Base-by-base conservation (phyloP, 176 grass and related monocot species). In the Aechmea fasciata region DNA sequence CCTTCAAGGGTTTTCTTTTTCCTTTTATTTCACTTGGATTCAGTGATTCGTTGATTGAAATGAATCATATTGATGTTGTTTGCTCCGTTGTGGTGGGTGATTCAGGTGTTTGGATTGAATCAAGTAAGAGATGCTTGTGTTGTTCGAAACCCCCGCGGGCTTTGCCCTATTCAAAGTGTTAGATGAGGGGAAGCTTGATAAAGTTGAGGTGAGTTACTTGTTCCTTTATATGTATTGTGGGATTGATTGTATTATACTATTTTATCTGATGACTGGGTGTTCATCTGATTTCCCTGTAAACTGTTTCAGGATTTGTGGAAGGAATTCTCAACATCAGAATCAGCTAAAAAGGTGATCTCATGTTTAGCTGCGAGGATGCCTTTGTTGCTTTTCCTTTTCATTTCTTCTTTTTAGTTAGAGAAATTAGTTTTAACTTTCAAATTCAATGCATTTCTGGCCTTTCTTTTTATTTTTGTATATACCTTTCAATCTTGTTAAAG, bases 121-220 rank as follows among this genome's bases (percentile, higher is more conserved):
- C 33, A 41, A 65, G 41, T 64, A 12, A 28, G 66, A 80, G 75
- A 90, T 96, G 91, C 54, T 96, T 65, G 91, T 87, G 64, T 67
- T 96, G 50, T 96, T 96, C 67, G 91, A 96, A 67, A 96, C 91
- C 11, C 91, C 91, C 13, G 91, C 91, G 73, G 91, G 91, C 29
- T 96, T 96, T 65, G 87, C 91, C 51, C 85, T 96, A 14, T 96
- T 96, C 68, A 96, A 96, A 82, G 91, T 96, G 68, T 80, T 96
- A 29, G 78, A 96, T 28, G 84, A 96, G 83, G 87, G 85, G n/a
- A 96, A 96, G 79, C 84, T 96, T 70, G 53, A 75, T 66, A 77
- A 85, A 33, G 82, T 96, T 13, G 87, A 96, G 87, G 91, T 96
- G 47, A 75, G 48, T 52, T 28, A 10, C 25, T 15, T 2, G 6